Evolutionary conservation across 1,284 basidiomycete species (phyloP), one percentile per base, ranked within the genome.

Genomic region (Exobasidium cylindrosporum): DNA sequence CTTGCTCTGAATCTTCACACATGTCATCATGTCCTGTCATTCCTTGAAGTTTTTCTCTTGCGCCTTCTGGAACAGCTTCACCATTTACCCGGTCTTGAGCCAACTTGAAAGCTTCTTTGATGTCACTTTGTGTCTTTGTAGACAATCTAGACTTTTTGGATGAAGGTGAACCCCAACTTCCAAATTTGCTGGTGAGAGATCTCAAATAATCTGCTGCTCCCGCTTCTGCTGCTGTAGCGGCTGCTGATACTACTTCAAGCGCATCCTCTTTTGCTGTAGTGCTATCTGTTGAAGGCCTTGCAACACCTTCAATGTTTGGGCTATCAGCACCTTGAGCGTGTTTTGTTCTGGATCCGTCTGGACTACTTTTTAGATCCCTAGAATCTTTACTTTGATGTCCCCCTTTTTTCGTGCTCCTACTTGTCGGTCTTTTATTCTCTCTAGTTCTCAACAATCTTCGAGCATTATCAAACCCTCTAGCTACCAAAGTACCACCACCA

Each of bases 61-160:
- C 17, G 17, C 17, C 17, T 40, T 40, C 35, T 40, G 35, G 17
- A 28, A 47, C 52, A 17, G 7, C 35, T 7, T 10, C 17, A 17
- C 35, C 35, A 40, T 40, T 0, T 54, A 17, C 26, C 50, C 56
- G 60, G 29, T 55, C 58, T 44, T 70, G 70, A 1, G 68, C 70
- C 45, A 69, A 67, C 50, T 70, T 72, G 57, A 67, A 70, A 11
- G 70, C 56, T 43, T 62, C 57, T 35, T 66, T 59, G 28, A 69
- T 63, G 49, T 65, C 62, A n/a, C 63, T 55, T 45, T 60, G 64
- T 28, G 62, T 62, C 14, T 62, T 62, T 1, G 61, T 62, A 7
- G 64, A 64, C 17, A 70, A 24, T 7, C 57, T 40, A 10, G 35
- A 40, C 35, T 17, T 40, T 40, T 7, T 17, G 10, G 35, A 40